These are phyloP conservation scores for Fusarium musae DNA, from an alignment of 2,329 filamentous ascomycete species.

Conservation along the genomic window DNA sequence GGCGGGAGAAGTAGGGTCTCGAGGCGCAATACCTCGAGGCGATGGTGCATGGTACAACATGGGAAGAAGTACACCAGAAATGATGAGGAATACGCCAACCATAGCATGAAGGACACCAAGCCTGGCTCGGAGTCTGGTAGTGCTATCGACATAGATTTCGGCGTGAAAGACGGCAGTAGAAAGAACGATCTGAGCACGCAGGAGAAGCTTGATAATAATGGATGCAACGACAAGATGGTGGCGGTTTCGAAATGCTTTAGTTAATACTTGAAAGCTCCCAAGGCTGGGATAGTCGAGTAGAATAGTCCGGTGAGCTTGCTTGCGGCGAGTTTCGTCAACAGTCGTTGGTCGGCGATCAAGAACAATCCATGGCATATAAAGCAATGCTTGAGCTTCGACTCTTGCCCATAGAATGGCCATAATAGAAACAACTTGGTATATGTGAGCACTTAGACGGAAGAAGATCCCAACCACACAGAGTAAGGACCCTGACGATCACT, in stretches of 20 bases:
- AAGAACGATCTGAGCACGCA: constrained; percentile 42
- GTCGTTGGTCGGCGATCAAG: constrained; percentile 40
- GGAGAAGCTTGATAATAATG: constrained; percentile 36
- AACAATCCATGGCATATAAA: constrained; percentile 46
- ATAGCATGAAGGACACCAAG: constrained; percentile 40
- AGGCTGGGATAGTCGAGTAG: constrained; percentile 44
- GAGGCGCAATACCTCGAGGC: constrained; percentile 42
- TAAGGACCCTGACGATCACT: constrained; percentile 31
- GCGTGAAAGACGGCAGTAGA: constrained; percentile 44
- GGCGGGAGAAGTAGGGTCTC: constrained; percentile 44
- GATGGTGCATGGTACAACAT: constrained; percentile 45
- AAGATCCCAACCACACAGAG: constrained; percentile 4
- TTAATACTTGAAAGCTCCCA: constrained; percentile 36
- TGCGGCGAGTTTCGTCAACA: constrained; percentile 44
- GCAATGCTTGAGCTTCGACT: constrained; percentile 44
- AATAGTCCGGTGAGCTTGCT: constrained; percentile 43
- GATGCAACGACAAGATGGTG: constrained; percentile 44
- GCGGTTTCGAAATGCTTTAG: constrained; percentile 35
- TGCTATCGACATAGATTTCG: constrained; percentile 33
- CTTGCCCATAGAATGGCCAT: constrained; percentile 43
- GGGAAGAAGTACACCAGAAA: constrained; percentile 32
- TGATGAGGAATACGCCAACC: constrained; percentile 38
- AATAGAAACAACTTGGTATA: constrained; percentile 38
- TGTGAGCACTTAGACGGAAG: constrained; percentile 13
- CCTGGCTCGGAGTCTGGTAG: constrained; percentile 32